A percentile compares a stretch with the other conserved stretches of the same genome.
Conservation (phyloP, 2,329 filamentous ascomycete genomes). For the Colletotrichum sp. region DNA sequence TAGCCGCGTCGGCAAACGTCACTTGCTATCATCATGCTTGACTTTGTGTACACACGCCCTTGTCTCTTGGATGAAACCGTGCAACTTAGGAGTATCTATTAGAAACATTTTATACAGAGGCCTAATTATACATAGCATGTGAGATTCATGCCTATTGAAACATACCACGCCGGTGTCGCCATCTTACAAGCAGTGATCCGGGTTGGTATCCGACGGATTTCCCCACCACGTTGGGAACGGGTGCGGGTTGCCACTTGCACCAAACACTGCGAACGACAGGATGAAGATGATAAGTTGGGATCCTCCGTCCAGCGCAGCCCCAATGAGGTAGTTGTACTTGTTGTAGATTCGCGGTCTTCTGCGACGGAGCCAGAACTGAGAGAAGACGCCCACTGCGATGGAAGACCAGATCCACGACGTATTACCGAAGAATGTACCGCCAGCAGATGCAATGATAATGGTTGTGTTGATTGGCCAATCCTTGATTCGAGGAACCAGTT, state of each 20-base stretch:
- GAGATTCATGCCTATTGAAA: neutral
- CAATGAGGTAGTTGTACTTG: conserved; percentile 32
- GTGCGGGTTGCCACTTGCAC: conserved; percentile 24
- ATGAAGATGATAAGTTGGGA: conserved; percentile 31
- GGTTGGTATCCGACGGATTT: conserved; percentile 19
- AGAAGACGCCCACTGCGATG: conserved; percentile 37
- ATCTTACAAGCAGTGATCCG: conserved; percentile 19
- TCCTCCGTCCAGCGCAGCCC: conserved; percentile 31
- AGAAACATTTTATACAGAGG: neutral
- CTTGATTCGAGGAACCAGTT: conserved; percentile 26
- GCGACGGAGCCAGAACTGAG: conserved; percentile 29
- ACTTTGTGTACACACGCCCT: rapidly evolving
- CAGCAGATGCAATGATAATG: conserved; percentile 45
- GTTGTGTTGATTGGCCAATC: conserved; percentile 40
- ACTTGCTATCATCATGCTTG: neutral
- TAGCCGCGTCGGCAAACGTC: rapidly evolving
- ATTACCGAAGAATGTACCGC: conserved; percentile 42
- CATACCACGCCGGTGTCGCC: neutral
- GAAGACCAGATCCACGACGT: conserved; percentile 37
- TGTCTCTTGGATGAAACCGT: neutral
- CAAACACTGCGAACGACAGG: conserved; percentile 29
- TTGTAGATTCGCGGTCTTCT: conserved; percentile 27
- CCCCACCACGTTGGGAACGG: conserved; percentile 27
- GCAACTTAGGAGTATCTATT: neutral
- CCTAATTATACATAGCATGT: neutral